These are phyloP conservation scores for Saccharomycopsis sp. DNA, from an alignment of 805 yeast species.

Conservation along the genomic window DNA sequence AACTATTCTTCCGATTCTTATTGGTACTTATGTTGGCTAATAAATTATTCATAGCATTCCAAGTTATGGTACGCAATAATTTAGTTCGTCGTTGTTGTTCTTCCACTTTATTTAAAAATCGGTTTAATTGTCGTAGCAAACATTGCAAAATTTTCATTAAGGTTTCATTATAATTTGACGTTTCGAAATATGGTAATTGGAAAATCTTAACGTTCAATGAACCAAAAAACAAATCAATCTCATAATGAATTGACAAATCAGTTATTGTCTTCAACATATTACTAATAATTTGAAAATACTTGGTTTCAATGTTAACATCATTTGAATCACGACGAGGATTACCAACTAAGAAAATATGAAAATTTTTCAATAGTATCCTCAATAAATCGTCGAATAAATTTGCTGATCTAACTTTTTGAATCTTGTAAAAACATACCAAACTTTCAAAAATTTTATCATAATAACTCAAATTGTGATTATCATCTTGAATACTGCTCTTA, in stretches of 20 bases:
- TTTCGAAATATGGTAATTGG: constrained; percentile 11
- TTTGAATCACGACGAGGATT: background rate
- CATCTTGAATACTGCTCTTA: constrained; percentile 10
- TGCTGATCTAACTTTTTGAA: background rate
- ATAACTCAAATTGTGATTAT: constrained; percentile 4
- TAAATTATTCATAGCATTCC: constrained; percentile 13
- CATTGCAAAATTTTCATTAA: constrained; percentile 2
- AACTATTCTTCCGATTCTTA: too few species aligned
- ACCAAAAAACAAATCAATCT: background rate
- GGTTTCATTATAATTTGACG: background rate
- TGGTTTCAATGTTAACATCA: constrained; percentile 5
- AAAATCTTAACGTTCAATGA: constrained; percentile 6
- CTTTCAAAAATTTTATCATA: constrained; percentile 19
- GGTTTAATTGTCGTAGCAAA: constrained; percentile 3
- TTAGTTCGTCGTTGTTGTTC: too few species aligned
- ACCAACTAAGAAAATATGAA: background rate
- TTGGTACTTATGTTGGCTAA: background rate
- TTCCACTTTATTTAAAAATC: background rate
- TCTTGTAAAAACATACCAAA: constrained; percentile 4
- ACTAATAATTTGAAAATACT: background rate
- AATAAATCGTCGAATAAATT: constrained; percentile 13
- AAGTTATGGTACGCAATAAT: background rate
- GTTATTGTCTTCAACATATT: constrained; percentile 1
- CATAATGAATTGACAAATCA: background rate
- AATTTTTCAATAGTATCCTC: constrained; percentile 2